phyloP scores from a whole-genome alignment of 2,329 filamentous ascomycete genomes.

The Pseudogymnoascus destructans region DNA sequence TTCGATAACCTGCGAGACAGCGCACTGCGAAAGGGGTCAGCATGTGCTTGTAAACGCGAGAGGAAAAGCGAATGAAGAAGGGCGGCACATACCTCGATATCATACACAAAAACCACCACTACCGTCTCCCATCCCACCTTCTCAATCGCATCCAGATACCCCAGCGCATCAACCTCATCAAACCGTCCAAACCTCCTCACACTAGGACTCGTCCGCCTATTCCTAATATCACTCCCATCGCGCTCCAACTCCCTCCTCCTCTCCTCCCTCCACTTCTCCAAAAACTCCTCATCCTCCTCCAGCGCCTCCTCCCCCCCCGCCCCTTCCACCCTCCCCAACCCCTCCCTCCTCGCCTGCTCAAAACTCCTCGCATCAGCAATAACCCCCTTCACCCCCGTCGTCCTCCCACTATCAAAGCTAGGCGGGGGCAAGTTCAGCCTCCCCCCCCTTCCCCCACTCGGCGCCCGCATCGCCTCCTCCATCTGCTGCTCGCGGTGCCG shows the following conservation, averaged over 20 bases:
- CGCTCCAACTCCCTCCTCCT: slow-evolving; percentile 65
- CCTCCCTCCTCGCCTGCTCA: slow-evolving; percentile 44
- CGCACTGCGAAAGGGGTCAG: slow-evolving; percentile 43
- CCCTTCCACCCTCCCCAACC: slow-evolving; percentile 32
- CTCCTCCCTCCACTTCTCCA: slow-evolving; percentile 73
- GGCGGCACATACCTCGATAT: slow-evolving; percentile 55
- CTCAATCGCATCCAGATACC: slow-evolving; percentile 93
- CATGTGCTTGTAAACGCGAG: slow-evolving; percentile 8
- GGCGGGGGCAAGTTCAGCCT: slow-evolving; percentile 49
- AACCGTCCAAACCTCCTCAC: slow-evolving; percentile 66
- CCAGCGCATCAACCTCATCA: slow-evolving; percentile 74
- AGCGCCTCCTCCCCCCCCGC: slow-evolving; percentile 26
- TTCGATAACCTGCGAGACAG: slow-evolving; percentile 67
- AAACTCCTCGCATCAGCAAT: slow-evolving; percentile 73
- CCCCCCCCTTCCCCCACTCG: slow-evolving; percentile 50
- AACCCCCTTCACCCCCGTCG: slow-evolving; percentile 76
- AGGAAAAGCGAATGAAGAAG: neutral
- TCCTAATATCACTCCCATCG: slow-evolving; percentile 44
- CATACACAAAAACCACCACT: slow-evolving; percentile 89
- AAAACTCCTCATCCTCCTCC: slow-evolving; percentile 63
- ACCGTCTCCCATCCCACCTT: slow-evolving; percentile 68
- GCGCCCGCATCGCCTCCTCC: slow-evolving; percentile 53
- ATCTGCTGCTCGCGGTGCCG: slow-evolving; percentile 31
- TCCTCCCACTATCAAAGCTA: slow-evolving; percentile 52
- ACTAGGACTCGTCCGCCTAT: slow-evolving; percentile 61